A percentile compares a stretch with the other conserved stretches of the same genome.
Conservation (phyloP, 176 grass and related monocot species). For the Neostapfia colusana region DNA sequence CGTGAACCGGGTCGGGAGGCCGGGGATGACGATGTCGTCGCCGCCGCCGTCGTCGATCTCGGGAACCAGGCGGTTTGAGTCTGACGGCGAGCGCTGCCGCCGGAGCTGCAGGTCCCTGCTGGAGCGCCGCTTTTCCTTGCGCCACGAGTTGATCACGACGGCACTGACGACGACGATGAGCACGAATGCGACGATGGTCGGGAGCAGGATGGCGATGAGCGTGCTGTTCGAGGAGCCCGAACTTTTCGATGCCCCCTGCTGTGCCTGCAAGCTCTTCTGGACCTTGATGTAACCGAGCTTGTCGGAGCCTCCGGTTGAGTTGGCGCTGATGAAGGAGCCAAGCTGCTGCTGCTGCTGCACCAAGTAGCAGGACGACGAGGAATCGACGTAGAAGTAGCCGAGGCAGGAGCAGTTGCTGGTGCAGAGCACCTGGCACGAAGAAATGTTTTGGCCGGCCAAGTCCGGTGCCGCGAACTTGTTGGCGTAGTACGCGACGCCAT, state of each 20-base stretch:
- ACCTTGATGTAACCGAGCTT: constrained; percentile 59
- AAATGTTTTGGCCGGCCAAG: constrained; percentile 32
- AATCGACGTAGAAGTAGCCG: constrained; percentile 72
- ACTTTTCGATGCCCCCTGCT: neutral
- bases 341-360: constrained; percentile 49
- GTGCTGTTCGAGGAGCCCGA: constrained; percentile 47
- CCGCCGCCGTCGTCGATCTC: constrained; percentile 33
- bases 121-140: constrained; percentile 29
- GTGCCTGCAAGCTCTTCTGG: neutral
- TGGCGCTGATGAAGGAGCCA: constrained; percentile 48
- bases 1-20: constrained; percentile 69
- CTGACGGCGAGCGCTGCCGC: constrained; percentile 49
- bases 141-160: constrained; percentile 42
- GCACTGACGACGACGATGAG: constrained; percentile 42
- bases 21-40: constrained; percentile 58
- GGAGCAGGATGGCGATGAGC: constrained; percentile 58
- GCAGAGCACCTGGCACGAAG: constrained; percentile 56
- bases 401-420: constrained; percentile 65
- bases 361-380: constrained; percentile 58
- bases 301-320: neutral
- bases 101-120: constrained; percentile 28
- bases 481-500: constrained; percentile 52
- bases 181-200: constrained; percentile 49
- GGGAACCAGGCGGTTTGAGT: constrained; percentile 45
- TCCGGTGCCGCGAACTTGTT: constrained; percentile 53